Evolutionary conservation across 225 moss, liverwort and hornwort species (phyloP), one percentile per base, ranked within the genome.

Genomic region (Polytrichum formosum): DNA sequence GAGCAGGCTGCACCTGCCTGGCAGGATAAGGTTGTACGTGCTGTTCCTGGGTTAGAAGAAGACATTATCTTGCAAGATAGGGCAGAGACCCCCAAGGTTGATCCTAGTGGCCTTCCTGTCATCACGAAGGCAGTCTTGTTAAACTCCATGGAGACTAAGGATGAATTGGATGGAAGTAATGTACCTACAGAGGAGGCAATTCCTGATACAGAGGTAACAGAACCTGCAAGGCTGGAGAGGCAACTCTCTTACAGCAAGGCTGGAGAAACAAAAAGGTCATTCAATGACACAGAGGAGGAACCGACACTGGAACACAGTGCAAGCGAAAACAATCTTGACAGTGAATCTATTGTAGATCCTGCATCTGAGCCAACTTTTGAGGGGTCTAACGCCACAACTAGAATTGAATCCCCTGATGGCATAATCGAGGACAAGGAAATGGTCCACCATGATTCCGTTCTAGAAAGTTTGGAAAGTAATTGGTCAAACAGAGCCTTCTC

Each of bases 361-460:
- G 64, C 18, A 25, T 6, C 26, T 64, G 64, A 18, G 64, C 64
- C 26, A 64, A 3, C 30, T 25, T 16, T 30, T 16, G 26, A 64
- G 28, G 64, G 17, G 27, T 16, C 13, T 46, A 46, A 46, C 4
- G 16, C 46, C 46, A 46, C 16, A 46, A 46, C 13, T 46, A 46
- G 46, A 46, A 16, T 46, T 46, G 46, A 46, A 46, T 46, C 13
- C 46, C 46, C 46, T 46, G 46, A 46, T 46, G 16, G 53, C 26
- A 10, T 54, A 4, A 23, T 54, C 16, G 46, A 70, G 29, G 70
- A 70, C 60, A 70, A 70, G 33, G 70, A 61, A 23, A 33, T 70
- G 70, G 60, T 70, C 6, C 26, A 55, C 31, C 55, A 70, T 5
- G 67, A 53, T 53, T 46, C 21, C 53, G 20, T 22, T 25, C 53